Evolutionary conservation across 768 basidiomycete genomes (phyloP).

Genomic region (Suillus variegatus): DNA sequence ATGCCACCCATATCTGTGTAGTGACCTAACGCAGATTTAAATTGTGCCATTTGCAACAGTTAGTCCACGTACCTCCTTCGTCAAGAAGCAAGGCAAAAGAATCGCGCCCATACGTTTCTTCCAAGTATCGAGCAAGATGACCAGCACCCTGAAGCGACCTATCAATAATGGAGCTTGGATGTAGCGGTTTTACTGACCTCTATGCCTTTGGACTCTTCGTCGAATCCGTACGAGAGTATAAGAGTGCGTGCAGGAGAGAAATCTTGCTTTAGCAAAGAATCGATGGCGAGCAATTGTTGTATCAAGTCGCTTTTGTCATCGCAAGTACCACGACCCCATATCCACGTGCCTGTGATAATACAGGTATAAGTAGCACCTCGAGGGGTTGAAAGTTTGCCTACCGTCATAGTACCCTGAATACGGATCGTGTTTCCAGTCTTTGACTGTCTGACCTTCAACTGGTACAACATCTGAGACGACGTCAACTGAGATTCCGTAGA

Average conservation of each 20-base stretch:
- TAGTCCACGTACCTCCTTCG: slow-evolving; percentile 64
- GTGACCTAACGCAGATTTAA: background rate
- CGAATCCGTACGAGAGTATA: slow-evolving; percentile 47
- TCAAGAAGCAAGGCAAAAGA: slow-evolving; percentile 78
- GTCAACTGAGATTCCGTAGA: background rate
- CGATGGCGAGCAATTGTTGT: slow-evolving; percentile 49
- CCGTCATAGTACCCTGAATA: slow-evolving; percentile 62
- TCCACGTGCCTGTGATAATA: slow-evolving; percentile 43
- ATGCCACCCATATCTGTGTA: slow-evolving; percentile 10
- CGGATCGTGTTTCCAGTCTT: slow-evolving; percentile 58
- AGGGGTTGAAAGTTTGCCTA: slow-evolving; percentile 13
- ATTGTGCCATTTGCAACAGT: background rate
- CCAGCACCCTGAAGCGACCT: slow-evolving; percentile 48
- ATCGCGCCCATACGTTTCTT: slow-evolving; percentile 62
- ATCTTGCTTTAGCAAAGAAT: slow-evolving; percentile 44
- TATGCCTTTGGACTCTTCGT: slow-evolving; percentile 55
- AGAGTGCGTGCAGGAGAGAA: slow-evolving; percentile 48
- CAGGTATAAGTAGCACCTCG: background rate
- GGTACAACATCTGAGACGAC: slow-evolving; percentile 59
- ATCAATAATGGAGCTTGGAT: background rate
- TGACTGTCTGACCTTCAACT: slow-evolving; percentile 51
- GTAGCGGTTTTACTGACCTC: slow-evolving; percentile 30
- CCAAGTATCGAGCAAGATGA: slow-evolving; percentile 46
- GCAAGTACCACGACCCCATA: slow-evolving; percentile 76
- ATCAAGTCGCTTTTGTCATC: slow-evolving; percentile 76